phyloP scores from a whole-genome alignment of 108 stramenopile species.

The Pseudonitzschia delicatissima region DNA sequence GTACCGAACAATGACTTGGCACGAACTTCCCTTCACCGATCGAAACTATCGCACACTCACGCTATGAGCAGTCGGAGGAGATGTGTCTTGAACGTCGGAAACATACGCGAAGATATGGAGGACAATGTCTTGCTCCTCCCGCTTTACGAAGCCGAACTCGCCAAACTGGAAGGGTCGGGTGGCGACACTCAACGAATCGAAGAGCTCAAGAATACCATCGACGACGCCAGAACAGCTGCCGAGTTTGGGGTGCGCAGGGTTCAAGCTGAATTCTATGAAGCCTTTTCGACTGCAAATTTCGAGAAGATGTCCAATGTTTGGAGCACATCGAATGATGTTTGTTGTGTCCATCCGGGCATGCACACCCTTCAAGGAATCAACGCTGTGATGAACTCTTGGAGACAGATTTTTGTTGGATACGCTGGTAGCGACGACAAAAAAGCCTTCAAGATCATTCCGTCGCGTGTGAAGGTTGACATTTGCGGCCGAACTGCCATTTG shows the following conservation, averaged over 20 bases:
- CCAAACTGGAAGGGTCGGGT: not conserved
- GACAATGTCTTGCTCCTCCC: conserved; percentile 18
- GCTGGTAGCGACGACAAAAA: not conserved
- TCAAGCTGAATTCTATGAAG: conserved; percentile 32
- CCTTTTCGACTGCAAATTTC: conserved; percentile 29
- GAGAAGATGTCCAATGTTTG: conserved; percentile 25
- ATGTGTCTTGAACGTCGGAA: not conserved
- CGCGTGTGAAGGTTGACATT: conserved; percentile 13
- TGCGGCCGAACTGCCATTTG: conserved; percentile 32
- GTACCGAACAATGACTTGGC: no score
- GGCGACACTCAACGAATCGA: not conserved
- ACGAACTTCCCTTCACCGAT: no score
- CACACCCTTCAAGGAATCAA: conserved; percentile 11
- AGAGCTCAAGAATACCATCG: conserved; percentile 8
- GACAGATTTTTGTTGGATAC: conserved; percentile 11
- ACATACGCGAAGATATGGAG: not conserved
- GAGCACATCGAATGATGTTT: conserved; percentile 8
- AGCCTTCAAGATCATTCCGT: conserved; percentile 17
- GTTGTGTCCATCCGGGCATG: conserved; percentile 33
- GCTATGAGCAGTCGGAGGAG: no score
- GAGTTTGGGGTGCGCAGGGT: conserved; percentile 37
- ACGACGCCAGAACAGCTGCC: conserved; percentile 23
- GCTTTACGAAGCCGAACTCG: conserved; percentile 20
- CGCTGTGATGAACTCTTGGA: conserved; percentile 23
- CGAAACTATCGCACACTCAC: no score